These are phyloP conservation scores for Erodium trifolium DNA, from an alignment of 441 rosid genomes.

Conservation along the genomic window DNA sequence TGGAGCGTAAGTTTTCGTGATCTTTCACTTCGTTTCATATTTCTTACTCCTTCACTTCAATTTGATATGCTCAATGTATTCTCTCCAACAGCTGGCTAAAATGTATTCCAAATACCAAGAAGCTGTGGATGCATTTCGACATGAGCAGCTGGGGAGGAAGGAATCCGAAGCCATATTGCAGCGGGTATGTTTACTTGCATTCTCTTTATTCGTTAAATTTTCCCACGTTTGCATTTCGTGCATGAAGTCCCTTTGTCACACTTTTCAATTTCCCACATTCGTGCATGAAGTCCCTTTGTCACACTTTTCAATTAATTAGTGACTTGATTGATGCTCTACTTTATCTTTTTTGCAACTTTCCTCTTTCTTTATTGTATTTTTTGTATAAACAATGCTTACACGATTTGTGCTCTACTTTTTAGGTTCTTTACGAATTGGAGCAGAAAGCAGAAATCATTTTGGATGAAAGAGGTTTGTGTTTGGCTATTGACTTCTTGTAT, in stretches of 20 bases:
- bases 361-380: slow-evolving; percentile 2
- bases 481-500: not conserved
- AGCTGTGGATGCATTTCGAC: slow-evolving; percentile 92
- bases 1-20: slow-evolving; percentile 76
- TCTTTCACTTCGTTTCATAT: slow-evolving; percentile 14
- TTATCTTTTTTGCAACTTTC: slow-evolving; percentile 4
- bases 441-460: slow-evolving; percentile 78
- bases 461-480: slow-evolving; percentile 85
- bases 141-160: slow-evolving; percentile 92
- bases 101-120: slow-evolving; percentile 95
- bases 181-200: slow-evolving; percentile 45
- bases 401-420: slow-evolving; percentile 16
- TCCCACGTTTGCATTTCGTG: not conserved
- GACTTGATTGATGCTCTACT: not conserved
- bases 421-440: slow-evolving; percentile 87
- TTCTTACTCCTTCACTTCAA: not conserved
- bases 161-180: slow-evolving; percentile 86
- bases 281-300: not conserved
- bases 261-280: not conserved
- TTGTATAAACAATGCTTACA: slow-evolving; percentile 9
- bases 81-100: slow-evolving; percentile 59
- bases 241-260: not conserved
- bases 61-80: slow-evolving; percentile 8
- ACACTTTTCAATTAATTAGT: not conserved
- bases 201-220: not conserved